A percentile compares a stretch with the other conserved stretches of the same genome.
Conservation (phyloP, 2,329 filamentous ascomycete genomes). For the Periconia sp. region DNA sequence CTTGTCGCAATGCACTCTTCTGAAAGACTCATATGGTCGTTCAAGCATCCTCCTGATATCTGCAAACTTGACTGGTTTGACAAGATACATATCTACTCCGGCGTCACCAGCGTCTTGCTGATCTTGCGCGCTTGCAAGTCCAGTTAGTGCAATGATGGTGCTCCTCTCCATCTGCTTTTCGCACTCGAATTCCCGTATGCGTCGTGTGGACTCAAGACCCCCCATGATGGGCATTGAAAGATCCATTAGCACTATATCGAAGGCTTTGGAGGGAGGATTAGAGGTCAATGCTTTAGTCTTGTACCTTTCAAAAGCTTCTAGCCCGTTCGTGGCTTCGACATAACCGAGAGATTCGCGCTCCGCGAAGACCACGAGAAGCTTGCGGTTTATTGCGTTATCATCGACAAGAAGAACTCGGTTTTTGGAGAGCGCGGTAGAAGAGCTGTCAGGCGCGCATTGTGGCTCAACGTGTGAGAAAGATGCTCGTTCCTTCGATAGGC, state of each 20-base stretch:
- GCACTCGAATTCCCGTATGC: slow-evolving; percentile 34
- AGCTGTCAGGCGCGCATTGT: too few relatives aligned
- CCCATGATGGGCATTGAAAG: slow-evolving; percentile 45
- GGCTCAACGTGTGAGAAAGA: too few relatives aligned
- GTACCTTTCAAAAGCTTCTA: slow-evolving; percentile 36
- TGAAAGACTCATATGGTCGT: too few relatives aligned
- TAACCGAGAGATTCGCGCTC: slow-evolving; percentile 35
- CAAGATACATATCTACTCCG: slow-evolving; percentile 45
- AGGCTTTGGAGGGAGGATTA: slow-evolving; percentile 23
- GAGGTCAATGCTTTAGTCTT: slow-evolving; percentile 23
- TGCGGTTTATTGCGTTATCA: slow-evolving; percentile 44
- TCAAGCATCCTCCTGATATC: slow-evolving; percentile 38
- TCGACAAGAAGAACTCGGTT: slow-evolving; percentile 39
- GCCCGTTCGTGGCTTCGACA: slow-evolving; percentile 38
- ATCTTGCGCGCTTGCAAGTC: slow-evolving; percentile 43
- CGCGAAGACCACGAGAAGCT: slow-evolving; percentile 50
- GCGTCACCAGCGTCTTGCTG: slow-evolving; percentile 41
- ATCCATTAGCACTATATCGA: slow-evolving; percentile 45
- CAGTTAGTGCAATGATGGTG: slow-evolving; percentile 45
- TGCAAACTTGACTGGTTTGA: slow-evolving; percentile 47
- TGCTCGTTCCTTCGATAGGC: too few relatives aligned
- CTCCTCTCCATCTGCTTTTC: slow-evolving; percentile 25
- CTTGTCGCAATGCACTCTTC: too few relatives aligned
- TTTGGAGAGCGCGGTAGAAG: too few relatives aligned
- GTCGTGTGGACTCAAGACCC: slow-evolving; percentile 45